Evolutionary conservation across 495 filamentous ascomycete species (phyloP), one percentile per base, ranked within the genome.

Genomic region (Xylaria nigripes): DNA sequence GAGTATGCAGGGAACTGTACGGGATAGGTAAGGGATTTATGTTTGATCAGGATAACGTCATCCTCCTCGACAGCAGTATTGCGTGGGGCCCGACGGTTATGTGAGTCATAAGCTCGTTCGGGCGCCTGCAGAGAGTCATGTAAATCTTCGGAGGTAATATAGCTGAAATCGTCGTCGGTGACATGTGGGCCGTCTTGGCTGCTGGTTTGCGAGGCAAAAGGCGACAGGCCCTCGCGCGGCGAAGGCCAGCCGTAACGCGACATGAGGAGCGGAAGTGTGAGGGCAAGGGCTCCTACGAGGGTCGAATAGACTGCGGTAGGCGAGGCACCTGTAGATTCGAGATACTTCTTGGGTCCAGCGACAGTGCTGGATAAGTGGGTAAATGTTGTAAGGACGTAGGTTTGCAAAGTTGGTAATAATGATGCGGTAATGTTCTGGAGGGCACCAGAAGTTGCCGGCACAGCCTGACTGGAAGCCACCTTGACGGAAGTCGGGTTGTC

Each of bases 1-100:
- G 84, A 83, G 63, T 85, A 91, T 5, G 88, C 81, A 1, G 85
- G 85, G 68, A 95, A 95, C 57, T 86, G 83, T 15, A 89, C 74
- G 0, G 83, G 82, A 63, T 90, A 89, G n/a, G 78, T 84, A 47
- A 81, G 70, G 47, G 80, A 77, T 57, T 82, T 83, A 70, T 89
- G 78, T 64, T 81, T 84, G 54, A 94, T 77, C n/a, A 88, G 62
- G 15, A 96, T 71, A 13, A 87, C 77, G 67, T 96, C 90, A 36
- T 90, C 87, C 43, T 85, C 85, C 22, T 55, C 53, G 22, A 25
- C 21, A 18, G 64, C 59, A n/a, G 71, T 65, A 48, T 67, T 68
- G 3, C 67, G 54, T 6, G 61, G 62, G 5, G 70, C 69, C 49
- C 48, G 69, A 64, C 58, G 60, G 43, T 27, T 64, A 27, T 54